Evolutionary conservation across 2,329 filamentous ascomycete genomes (phyloP), one percentile per base, ranked within the genome.

Genomic region (Zasmidium angulare): DNA sequence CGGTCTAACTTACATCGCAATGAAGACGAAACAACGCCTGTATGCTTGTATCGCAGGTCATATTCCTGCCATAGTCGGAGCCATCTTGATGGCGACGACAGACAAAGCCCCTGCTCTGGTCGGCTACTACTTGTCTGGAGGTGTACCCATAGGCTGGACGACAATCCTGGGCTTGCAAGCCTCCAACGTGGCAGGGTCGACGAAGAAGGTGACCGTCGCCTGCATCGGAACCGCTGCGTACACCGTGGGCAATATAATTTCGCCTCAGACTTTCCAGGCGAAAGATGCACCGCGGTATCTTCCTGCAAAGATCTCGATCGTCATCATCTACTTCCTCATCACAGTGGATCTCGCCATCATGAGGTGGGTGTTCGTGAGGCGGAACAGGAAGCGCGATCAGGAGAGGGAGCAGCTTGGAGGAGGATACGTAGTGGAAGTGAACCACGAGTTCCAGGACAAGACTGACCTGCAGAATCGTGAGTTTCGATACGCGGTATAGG

Each of bases 271-370:
- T 9, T 50, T 50, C 48, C 48, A 50, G 23, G 48, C 48, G 21
- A 50, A 50, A 29, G 48, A 50, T 50, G 48, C 48, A 4, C 48
- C 48, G 21, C 14, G 22, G 48, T 50, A 50, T 19, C 26, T 50
- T 3, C 48, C 48, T 26, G 48, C 48, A 17, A 50, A 50, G 22
- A 50, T 50, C 48, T 50, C 48, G 21, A 50, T 50, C 23, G 48
- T 50, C 12, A 50, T 50, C 17, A n/a, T 50, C 7, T 50, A 50
- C 48, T 26, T 50, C 22, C 23, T 50, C 11, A 50, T 50, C 48
- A 50, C 22, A 1, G 3, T 50, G 10, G 48, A 50, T n/a, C 17
- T 50, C 12, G 22, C 23, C 4, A 22, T n/a, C n/a, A 50, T 50
- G 48, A 24, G 48, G n/a, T 50, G 48, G 48, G 48, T 50, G 17